Evolutionary conservation across 805 yeast species (phyloP), one percentile per base, ranked within the genome.

Genomic region (Ogataea degrootiae): DNA sequence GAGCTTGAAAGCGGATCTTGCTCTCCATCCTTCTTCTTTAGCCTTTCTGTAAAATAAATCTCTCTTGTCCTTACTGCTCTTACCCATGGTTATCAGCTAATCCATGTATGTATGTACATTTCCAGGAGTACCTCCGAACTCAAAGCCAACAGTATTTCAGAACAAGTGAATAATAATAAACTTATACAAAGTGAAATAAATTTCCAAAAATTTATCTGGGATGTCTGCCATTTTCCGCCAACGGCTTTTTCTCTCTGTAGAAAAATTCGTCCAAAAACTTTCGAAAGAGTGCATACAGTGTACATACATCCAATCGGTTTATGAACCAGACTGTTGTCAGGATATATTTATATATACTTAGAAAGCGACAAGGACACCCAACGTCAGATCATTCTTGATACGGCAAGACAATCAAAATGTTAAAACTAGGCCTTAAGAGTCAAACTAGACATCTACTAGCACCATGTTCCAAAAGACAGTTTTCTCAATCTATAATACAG

Each of bases 11-110:
- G 99, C 99, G 0, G 97, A 90, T 39, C 99, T 74, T 1, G 99
- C 99, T 58, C 99, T 75, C 87, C 95, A 94, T 12, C 99, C 99
- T 65, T 91, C 95, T 63, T 94, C 99, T 62, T 94, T 94, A 48
- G 99, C 99, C 63, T 87, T 83, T 66, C 99, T 73, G 58, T 87
- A 88, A 69, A 91, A 92, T 49, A 91, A 69, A 67, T 91, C 98
- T 66, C 98, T 75, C 67, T 92, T 92, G 64, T 92, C 97, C 62
- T 92, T 92, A 68, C 96, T 87, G 57, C 91, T 82, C 65, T 91
- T 91, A 39, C 98, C 98, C 97, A 92, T 91, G 31, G 7, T 47
- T 34, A 33, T 26, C 31, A 26, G 12, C 31, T 26, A 26, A 19
- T 26, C 9, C 31, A 26, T 26, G 11, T 1, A 26, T 26, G 6